These are phyloP conservation scores for Venturia pyrina DNA, from an alignment of 2,329 filamentous ascomycete genomes.

Conservation along the genomic window DNA sequence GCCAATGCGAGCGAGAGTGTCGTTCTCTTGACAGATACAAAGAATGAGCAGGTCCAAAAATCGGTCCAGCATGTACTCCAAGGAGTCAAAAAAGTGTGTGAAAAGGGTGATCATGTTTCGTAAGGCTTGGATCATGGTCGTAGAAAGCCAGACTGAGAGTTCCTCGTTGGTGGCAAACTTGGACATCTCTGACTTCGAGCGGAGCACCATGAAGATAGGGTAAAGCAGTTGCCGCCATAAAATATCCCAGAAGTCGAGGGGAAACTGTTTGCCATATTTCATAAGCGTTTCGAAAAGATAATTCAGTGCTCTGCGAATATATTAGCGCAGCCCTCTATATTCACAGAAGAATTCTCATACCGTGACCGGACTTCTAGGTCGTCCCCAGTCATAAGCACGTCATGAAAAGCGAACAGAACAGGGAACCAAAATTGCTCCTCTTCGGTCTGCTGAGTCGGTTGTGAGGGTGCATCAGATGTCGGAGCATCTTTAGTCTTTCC, in stretches of 20 bases:
- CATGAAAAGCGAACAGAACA: slow-evolving; percentile 94
- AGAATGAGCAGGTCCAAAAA: slow-evolving; percentile 89
- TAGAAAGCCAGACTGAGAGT: slow-evolving; percentile 95
- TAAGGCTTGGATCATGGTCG: slow-evolving; percentile 97
- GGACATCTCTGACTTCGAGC: slow-evolving; percentile 91
- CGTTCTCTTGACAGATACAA: slow-evolving; percentile 98
- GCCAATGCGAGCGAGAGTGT: slow-evolving; percentile 93
- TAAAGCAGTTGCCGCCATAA: slow-evolving; percentile 95
- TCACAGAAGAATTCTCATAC: slow-evolving; percentile 20
- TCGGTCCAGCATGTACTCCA: slow-evolving; percentile 97
- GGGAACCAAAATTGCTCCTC: slow-evolving; percentile 99
- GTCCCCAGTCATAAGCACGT: slow-evolving; percentile 97
- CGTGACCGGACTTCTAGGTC: slow-evolving; percentile 85
- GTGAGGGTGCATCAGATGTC: slow-evolving; percentile 38
- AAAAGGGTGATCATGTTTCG: slow-evolving; percentile 98
- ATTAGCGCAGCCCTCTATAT: slow-evolving; percentile 7
- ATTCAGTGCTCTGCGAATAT: slow-evolving; percentile 58
- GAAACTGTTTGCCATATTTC: slow-evolving; percentile 82
- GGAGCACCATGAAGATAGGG: slow-evolving; percentile 95
- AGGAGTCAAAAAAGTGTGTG: slow-evolving; percentile 91
- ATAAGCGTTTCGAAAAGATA: slow-evolving; percentile 95
- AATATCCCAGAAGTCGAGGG: slow-evolving; percentile 94
- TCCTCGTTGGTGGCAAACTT: slow-evolving; percentile 95
- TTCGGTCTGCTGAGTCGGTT: slow-evolving; percentile 69
- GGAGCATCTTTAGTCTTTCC: neutral